Conservation (phyloP, 2,329 filamentous ascomycete species). For the Exophiala sp. region DNA sequence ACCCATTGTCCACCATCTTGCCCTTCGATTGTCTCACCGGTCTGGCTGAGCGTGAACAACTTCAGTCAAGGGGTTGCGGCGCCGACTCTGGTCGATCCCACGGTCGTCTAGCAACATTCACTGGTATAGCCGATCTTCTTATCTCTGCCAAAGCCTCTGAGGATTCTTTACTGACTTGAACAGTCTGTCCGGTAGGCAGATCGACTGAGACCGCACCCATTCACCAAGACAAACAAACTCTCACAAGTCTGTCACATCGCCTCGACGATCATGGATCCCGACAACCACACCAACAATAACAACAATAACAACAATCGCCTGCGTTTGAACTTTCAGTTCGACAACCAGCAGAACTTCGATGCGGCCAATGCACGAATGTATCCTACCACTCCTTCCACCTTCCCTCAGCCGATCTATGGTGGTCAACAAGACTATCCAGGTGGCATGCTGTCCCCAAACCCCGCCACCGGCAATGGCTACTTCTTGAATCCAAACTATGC, state of each 20-base stretch:
- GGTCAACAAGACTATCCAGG: constrained; percentile 58
- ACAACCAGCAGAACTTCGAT: constrained; percentile 59
- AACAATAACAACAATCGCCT: constrained; percentile 57
- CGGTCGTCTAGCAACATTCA: not conserved
- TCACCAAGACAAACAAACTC: not conserved
- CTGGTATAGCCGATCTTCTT: not conserved
- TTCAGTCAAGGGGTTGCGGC: constrained; percentile 4
- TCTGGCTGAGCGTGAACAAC: not conserved
- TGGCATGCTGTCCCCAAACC: constrained; percentile 37
- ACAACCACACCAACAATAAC: constrained; percentile 42
- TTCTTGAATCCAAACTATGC: constrained; percentile 58
- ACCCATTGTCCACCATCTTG: not conserved
- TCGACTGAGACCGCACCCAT: constrained; percentile 2
- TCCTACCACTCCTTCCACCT: constrained; percentile 89
- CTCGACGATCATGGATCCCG: constrained; percentile 43
- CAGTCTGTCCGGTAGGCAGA: not conserved
- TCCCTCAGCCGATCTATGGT: constrained; percentile 79
- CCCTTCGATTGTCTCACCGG: not conserved
- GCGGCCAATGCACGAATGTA: constrained; percentile 61
- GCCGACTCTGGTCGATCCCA: constrained; percentile 9
- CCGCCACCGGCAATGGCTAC: constrained; percentile 47
- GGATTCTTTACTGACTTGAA: constrained; percentile 3
- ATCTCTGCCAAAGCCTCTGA: not conserved
- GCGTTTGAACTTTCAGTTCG: constrained; percentile 48
- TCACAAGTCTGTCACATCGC: not conserved